Evolutionary conservation across 805 yeast species (phyloP).

Genomic region (Starmerella ratchasimensis): DNA sequence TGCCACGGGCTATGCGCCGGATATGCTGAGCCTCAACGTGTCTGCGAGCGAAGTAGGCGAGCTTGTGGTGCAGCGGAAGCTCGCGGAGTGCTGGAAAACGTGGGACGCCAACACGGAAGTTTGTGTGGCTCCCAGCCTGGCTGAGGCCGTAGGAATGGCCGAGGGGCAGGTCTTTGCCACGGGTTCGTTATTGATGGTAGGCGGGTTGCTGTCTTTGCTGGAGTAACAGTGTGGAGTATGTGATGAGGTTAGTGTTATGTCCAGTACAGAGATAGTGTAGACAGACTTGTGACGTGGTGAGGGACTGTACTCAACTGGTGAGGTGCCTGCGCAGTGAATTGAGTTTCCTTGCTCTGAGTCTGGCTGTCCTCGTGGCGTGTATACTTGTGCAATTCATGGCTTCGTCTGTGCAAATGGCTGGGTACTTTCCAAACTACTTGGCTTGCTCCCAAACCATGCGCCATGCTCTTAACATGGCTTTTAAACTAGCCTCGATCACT

Average conservation of each 20-base stretch:
- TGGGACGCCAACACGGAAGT: constrained; percentile 30
- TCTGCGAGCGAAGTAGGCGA: constrained; percentile 65
- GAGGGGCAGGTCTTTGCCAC: constrained; percentile 65
- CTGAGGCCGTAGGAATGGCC: constrained; percentile 45
- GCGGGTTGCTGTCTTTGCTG: constrained; percentile 78
- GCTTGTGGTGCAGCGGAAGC: constrained; percentile 63
- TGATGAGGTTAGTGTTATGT: neutral
- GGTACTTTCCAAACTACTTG: too few relatives aligned
- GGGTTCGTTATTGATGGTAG: constrained; percentile 88
- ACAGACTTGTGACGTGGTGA: too few relatives aligned
- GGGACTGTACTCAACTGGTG: too few relatives aligned
- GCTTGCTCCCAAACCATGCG: too few relatives aligned
- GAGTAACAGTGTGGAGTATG: constrained; percentile 30
- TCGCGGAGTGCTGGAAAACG: constrained; percentile 56
- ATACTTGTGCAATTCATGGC: too few relatives aligned
- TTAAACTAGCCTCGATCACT: too few relatives aligned
- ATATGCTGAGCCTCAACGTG: constrained; percentile 73
- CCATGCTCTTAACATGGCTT: too few relatives aligned
- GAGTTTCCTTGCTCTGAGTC: too few relatives aligned
- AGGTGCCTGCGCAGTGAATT: too few relatives aligned
- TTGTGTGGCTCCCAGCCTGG: constrained; percentile 59
- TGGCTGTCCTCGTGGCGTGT: too few relatives aligned
- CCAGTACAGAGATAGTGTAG: too few relatives aligned
- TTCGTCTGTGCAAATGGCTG: too few relatives aligned
- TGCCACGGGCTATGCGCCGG: constrained; percentile 66